Conservation (phyloP, 2,329 filamentous ascomycete genomes). For the Trichoderma sp. region DNA sequence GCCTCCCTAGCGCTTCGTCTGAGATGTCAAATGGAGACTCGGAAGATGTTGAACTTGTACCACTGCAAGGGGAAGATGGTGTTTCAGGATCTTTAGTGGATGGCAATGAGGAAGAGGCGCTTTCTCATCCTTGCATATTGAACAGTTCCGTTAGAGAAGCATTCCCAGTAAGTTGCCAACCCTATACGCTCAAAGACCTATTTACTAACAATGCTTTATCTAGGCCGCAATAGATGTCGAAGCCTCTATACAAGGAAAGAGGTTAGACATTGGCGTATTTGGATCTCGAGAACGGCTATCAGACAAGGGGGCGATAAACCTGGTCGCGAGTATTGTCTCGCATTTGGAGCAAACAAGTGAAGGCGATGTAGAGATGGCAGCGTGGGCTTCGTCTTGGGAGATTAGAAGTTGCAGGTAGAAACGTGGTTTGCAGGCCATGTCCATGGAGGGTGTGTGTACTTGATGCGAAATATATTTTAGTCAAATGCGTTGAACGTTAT, state of each 20-base stretch:
- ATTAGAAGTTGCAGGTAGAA: background rate
- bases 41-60: background rate
- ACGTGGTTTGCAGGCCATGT: background rate
- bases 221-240: conserved; percentile 48
- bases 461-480: background rate
- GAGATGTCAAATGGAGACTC: background rate
- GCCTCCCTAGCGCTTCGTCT: conserved; percentile 42
- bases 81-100: background rate
- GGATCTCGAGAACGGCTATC: conserved; percentile 37
- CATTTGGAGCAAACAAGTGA: conserved; percentile 26
- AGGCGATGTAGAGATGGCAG: background rate
- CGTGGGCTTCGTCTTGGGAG: conserved; percentile 2
- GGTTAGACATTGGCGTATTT: conserved; percentile 46
- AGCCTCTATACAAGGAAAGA: conserved; percentile 37
- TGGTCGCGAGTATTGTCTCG: conserved; percentile 34
- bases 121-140: conserved; percentile 26
- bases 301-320: conserved; percentile 29
- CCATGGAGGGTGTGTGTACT: background rate
- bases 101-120: background rate
- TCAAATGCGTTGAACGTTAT: background rate
- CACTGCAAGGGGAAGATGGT: background rate
- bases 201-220: background rate
- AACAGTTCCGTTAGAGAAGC: conserved; percentile 32
- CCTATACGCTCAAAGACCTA: background rate
- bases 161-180: conserved; percentile 35